A percentile compares a stretch with the other conserved stretches of the same genome.
These are phyloP conservation scores for Candida maesae DNA, from an alignment of 805 yeast genomes.

Conservation along the genomic window DNA sequence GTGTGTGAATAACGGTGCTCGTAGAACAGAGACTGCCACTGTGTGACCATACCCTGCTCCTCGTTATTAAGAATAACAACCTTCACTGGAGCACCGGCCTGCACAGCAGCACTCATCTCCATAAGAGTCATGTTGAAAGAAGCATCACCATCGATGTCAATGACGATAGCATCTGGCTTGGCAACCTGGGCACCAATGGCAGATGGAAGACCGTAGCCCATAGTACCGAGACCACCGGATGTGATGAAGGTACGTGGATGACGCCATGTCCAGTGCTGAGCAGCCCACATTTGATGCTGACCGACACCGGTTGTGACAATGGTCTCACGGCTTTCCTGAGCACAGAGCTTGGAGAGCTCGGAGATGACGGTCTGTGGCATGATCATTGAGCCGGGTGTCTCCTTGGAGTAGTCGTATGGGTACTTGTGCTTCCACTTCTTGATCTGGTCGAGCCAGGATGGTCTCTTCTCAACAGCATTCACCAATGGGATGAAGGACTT, in stretches of 20 bases:
- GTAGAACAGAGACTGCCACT: conserved; percentile 97
- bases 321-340: conserved; percentile 62
- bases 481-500: conserved; percentile 69
- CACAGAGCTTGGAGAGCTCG: conserved; percentile 71
- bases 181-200: conserved; percentile 99
- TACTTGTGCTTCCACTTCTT: conserved; percentile 79
- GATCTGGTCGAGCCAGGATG: conserved; percentile 75
- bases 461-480: conserved; percentile 58
- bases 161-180: conserved; percentile 89
- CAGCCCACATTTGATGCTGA: conserved; percentile 99
- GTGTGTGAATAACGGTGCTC: conserved; percentile 98
- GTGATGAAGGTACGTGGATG: conserved; percentile 91
- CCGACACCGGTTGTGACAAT: conserved; percentile 98
- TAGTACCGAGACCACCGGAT: conserved; percentile 98
- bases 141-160: conserved; percentile 98
- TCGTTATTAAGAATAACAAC: conserved; percentile 88
- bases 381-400: conserved; percentile 74
- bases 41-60: conserved; percentile 99
- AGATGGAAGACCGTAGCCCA: conserved; percentile 97
- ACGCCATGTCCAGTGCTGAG: conserved; percentile 94
- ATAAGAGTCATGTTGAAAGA: conserved; percentile 97
- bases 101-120: conserved; percentile 92
- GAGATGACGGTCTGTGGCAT: conserved; percentile 91
- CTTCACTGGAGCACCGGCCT: conserved; percentile 88
- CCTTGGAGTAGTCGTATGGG: conserved; percentile 79